These are phyloP conservation scores for Phytophthora melonis DNA, from an alignment of 352 stramenopile species.

Conservation along the genomic window DNA sequence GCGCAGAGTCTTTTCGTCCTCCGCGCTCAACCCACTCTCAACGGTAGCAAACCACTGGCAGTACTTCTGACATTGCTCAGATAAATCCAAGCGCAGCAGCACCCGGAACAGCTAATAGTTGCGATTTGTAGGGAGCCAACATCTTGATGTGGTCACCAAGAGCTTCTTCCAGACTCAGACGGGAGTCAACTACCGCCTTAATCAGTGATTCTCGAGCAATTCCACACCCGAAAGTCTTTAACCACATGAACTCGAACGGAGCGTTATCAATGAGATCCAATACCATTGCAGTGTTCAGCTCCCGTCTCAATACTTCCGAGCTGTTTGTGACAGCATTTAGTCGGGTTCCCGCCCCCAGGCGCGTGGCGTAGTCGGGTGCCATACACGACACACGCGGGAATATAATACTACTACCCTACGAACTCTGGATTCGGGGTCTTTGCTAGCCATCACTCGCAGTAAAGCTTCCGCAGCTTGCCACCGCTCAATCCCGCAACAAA, in stretches of 20 bases:
- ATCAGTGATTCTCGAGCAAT: conserved; percentile 41
- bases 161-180: conserved; percentile 31
- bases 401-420: no score
- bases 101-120: conserved; percentile 68
- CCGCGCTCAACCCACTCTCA: conserved; percentile 2
- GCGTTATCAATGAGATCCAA: conserved; percentile 69
- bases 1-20: conserved; percentile 45
- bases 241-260: conserved; percentile 75
- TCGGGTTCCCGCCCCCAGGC: conserved; percentile 52
- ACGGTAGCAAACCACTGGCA: conserved; percentile 70
- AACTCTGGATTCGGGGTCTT: not conserved
- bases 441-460: conserved; percentile 31
- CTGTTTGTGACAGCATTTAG: conserved; percentile 36
- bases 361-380: conserved; percentile 46
- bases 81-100: conserved; percentile 70
- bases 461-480: conserved; percentile 67
- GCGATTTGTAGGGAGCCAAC: conserved; percentile 35
- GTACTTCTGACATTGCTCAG: conserved; percentile 74
- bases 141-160: conserved; percentile 17
- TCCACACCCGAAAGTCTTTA: conserved; percentile 39
- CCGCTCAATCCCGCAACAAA: conserved; percentile 59
- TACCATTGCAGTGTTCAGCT: conserved; percentile 55
- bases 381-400: conserved; percentile 39
- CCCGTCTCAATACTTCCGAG: conserved; percentile 16
- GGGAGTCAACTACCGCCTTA: conserved; percentile 42